phyloP scores from a whole-genome alignment of 805 yeast species.

The Limtongia smithiae region DNA sequence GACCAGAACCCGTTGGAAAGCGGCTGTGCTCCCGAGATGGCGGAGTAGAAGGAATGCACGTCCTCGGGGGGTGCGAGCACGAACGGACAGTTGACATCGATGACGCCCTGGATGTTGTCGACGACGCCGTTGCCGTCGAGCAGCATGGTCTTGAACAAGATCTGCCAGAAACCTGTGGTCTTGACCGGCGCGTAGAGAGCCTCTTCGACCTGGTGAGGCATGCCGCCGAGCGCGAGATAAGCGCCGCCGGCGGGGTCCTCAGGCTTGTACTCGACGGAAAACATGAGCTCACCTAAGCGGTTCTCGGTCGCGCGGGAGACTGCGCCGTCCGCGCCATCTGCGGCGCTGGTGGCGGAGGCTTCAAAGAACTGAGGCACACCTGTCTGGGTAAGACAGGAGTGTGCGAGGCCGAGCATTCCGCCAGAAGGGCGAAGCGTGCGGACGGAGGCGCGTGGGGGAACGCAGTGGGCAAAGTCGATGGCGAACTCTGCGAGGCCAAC shows the following conservation, averaged over 20 bases:
- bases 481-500: constrained; percentile 7
- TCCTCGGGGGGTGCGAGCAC: constrained; percentile 28
- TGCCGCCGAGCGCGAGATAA: constrained; percentile 20
- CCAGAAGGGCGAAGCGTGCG: constrained; percentile 27
- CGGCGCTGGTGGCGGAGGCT: constrained; percentile 5
- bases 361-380: constrained; percentile 23
- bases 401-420: constrained; percentile 27
- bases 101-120: constrained; percentile 27
- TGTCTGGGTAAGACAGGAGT: constrained; percentile 25
- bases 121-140: constrained; percentile 24
- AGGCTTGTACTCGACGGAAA: constrained; percentile 16
- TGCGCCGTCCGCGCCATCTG: too few species aligned
- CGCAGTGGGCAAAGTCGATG: constrained; percentile 26
- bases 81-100: constrained; percentile 21
- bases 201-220: constrained; percentile 20
- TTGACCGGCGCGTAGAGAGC: constrained; percentile 27
- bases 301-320: too few species aligned
- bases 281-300: constrained; percentile 15
- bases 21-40: constrained; percentile 27
- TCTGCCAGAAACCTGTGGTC: constrained; percentile 28
- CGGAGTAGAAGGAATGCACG: constrained; percentile 24
- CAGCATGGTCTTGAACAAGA: constrained; percentile 23
- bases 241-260: constrained; percentile 15
- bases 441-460: constrained; percentile 24
- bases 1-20: constrained; percentile 27